A percentile compares a stretch with the other conserved stretches of the same genome.
Conservation (phyloP, 345 rosid genomes). For the Viola odorata region DNA sequence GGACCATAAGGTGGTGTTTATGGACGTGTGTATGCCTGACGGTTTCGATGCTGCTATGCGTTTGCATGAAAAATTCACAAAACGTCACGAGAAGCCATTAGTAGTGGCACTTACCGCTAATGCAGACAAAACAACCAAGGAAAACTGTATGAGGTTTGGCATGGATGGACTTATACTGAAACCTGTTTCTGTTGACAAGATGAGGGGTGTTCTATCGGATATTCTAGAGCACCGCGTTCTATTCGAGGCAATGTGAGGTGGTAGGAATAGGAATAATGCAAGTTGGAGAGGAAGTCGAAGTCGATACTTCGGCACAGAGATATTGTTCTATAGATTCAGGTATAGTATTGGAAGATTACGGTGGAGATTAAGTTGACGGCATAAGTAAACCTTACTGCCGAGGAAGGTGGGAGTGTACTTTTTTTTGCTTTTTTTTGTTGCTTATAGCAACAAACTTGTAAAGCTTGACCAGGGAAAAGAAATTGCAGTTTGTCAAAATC, state of each 20-base stretch:
- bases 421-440: no score
- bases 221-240: constrained; percentile 63
- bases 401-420: no score
- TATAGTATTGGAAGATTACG: no score
- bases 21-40: constrained; percentile 63
- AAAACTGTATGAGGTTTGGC: constrained; percentile 77
- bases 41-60: constrained; percentile 58
- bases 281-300: no score
- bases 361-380: no score
- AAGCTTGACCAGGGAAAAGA: no score
- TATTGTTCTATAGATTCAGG: no score
- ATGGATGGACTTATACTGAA: constrained; percentile 70
- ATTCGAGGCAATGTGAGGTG: constrained; percentile 24
- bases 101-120: constrained; percentile 78
- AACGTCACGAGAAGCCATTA: constrained; percentile 67
- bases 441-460: no score
- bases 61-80: constrained; percentile 56
- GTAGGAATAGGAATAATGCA: no score
- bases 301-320: no score
- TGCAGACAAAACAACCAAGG: constrained; percentile 63
- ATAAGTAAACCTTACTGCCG: no score
- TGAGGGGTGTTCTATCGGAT: constrained; percentile 65
- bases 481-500: no score
- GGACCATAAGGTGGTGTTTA: constrained; percentile 76
- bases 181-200: constrained; percentile 79